Percentiles rank a stretch among this genome's conserved stretches.
These are phyloP conservation scores for Fusarium denticulatum DNA, from an alignment of 2,329 filamentous ascomycete species.

Conservation along the genomic window DNA sequence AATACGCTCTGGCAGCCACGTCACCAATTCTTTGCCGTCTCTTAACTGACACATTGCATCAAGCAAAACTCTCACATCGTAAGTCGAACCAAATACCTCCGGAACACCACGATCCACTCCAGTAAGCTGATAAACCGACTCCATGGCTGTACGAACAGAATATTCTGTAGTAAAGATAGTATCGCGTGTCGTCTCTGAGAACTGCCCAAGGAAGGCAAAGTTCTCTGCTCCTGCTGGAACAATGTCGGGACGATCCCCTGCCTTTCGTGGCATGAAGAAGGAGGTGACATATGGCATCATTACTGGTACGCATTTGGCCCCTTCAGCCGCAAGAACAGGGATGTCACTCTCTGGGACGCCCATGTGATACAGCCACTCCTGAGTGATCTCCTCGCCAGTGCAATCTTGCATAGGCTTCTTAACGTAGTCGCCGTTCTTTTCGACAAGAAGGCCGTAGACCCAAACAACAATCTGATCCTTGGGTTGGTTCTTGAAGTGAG, in stretches of 20 bases:
- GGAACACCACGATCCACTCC: neutral
- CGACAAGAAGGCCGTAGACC: neutral
- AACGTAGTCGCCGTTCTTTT: neutral
- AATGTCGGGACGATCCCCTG: neutral
- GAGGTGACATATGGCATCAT: constrained; percentile 2
- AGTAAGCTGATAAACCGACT: neutral
- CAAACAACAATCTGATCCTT: neutral
- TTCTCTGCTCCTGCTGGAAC: neutral
- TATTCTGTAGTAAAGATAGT: constrained; percentile 2
- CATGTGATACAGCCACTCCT: constrained; percentile 7
- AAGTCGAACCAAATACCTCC: neutral
- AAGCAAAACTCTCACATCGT: constrained; percentile 1
- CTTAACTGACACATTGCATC: neutral
- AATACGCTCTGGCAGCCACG: neutral
- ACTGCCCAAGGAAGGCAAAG: constrained; percentile 1
- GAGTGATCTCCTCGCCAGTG: neutral
- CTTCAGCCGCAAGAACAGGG: neutral
- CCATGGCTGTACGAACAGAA: neutral
- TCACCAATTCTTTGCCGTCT: neutral
- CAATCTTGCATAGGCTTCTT: constrained; percentile 1
- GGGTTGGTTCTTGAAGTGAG: constrained; percentile 4
- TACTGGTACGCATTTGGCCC: neutral
- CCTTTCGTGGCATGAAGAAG: neutral
- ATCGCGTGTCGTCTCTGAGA: neutral
- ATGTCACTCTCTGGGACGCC: neutral